Evolutionary conservation across 495 filamentous ascomycete genomes (phyloP), one percentile per base, ranked within the genome.

Genomic region (Friedmanniomyces simplex): DNA sequence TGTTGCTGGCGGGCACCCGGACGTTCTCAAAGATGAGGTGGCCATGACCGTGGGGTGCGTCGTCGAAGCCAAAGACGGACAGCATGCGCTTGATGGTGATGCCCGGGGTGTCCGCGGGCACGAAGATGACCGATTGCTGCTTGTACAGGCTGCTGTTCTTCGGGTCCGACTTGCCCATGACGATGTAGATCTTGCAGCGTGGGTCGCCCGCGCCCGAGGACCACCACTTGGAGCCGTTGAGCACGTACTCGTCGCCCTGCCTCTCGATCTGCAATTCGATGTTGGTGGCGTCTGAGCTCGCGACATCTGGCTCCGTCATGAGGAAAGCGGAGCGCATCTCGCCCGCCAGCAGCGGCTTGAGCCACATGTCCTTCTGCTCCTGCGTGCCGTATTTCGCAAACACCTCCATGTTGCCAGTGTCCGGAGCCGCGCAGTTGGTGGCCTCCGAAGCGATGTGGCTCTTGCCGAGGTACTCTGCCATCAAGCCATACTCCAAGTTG

Each of bases 391-490:
- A 74, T 61, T 74, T 74, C 16, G 72, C 72, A n/a, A 74, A 57
- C 12, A 74, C 72, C 57, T 74, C 72, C 72, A 74, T 74, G 57
- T 74, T 74, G 30, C 72, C 72, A 45, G 72, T 74, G 60, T 74
- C 72, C 20, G 72, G 72, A 16, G 72, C 72, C 16, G 71, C 66
- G 59, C 72, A 74, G 55, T 74, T 74, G 52, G 67, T 71, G 24
- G 72, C 72, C 66, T 74, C 72, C 28, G 64, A 68, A 25, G 72
- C 72, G 42, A 59, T 63, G 34, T 59, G 42, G 55, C 68, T 71
- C 69, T 73, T 73, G 56, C 72, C 72, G 58, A 74, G 52, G 54
- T 67, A 66, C 63, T 74, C 72, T 3, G 72, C 72, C 72, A 74
- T 74, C 13, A 74, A 54, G 7, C 72, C 72, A 58, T 74, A 74